Percentiles rank a stretch among this genome's conserved stretches.
Evolutionary conservation across 1,139 yeast genomes (phyloP).

Genomic region (Kodamaea plutei): DNA sequence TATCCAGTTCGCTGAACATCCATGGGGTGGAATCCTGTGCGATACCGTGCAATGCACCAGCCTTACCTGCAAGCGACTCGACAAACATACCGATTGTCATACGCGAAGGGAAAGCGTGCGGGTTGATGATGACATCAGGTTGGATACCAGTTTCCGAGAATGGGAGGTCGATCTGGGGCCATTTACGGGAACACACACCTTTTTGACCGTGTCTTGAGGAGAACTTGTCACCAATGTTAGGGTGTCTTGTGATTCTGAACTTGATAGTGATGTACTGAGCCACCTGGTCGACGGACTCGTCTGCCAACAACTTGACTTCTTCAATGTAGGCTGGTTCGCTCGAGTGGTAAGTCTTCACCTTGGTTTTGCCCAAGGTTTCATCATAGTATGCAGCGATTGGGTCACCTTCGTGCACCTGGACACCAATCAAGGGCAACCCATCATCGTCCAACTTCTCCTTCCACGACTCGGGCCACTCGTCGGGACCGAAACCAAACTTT

Average conservation of each 20-base stretch:
- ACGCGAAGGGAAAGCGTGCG: constrained; percentile 99
- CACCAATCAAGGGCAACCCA: constrained; percentile 91
- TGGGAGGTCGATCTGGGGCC: constrained; percentile 98
- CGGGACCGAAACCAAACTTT: constrained; percentile 92
- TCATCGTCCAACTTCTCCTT: constrained; percentile 82
- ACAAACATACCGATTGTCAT: constrained; percentile 99
- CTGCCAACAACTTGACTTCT: constrained; percentile 89
- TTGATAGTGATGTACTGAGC: constrained; percentile 84
- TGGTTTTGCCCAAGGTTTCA: constrained; percentile 87
- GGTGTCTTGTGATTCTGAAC: constrained; percentile 86
- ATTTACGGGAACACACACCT: constrained; percentile 98
- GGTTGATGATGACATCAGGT: constrained; percentile 96
- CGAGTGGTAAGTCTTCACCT: constrained; percentile 88
- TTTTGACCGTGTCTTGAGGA: constrained; percentile 99
- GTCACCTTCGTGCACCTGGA: constrained; percentile 88
- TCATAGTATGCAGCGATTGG: constrained; percentile 93
- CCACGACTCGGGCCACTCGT: constrained; percentile 92
- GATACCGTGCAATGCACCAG: constrained; percentile 96
- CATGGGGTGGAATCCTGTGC: constrained; percentile 98
- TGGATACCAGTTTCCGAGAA: constrained; percentile 93
- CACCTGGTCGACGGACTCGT: constrained; percentile 73
- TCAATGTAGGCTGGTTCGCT: constrained; percentile 93
- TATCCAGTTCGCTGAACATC: constrained; percentile 85
- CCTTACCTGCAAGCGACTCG: constrained; percentile 95
- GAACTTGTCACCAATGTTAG: constrained; percentile 95